Conservation (phyloP, 1,139 yeast species). For the Kodamaea ohmeri region DNA sequence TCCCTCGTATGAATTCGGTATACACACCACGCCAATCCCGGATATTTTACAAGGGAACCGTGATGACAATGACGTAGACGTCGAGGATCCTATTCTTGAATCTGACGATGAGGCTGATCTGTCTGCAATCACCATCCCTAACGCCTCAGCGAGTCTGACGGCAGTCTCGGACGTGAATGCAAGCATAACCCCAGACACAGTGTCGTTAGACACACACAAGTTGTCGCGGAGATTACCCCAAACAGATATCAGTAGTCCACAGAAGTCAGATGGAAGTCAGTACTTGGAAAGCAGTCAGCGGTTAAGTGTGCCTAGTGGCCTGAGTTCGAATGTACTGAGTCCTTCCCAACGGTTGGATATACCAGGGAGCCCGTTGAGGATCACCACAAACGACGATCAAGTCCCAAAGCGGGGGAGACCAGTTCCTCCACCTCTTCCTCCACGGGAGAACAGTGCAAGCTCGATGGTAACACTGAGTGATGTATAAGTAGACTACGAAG, state of each 20-base stretch:
- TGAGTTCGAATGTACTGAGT: too few species aligned
- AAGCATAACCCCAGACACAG: constrained; percentile 9
- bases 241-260: neutral
- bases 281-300: too few species aligned
- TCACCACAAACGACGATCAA: neutral
- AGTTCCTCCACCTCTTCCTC: neutral
- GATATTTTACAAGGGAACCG: neutral
- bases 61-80: constrained; percentile 4
- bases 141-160: neutral
- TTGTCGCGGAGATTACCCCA: constrained; percentile 17
- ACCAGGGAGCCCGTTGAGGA: neutral
- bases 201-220: constrained; percentile 9
- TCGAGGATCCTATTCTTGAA: constrained; percentile 2
- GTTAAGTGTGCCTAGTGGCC: too few species aligned
- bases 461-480: too few species aligned
- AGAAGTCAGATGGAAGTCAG: neutral
- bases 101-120: constrained; percentile 4
- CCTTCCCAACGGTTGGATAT: neutral
- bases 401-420: neutral
- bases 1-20: constrained; percentile 17
- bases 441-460: neutral
- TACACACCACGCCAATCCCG: constrained; percentile 4
- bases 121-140: constrained; percentile 7
- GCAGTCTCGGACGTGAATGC: constrained; percentile 11
- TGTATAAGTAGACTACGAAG: neutral